Base-by-base conservation (phyloP, 345 rosid genomes). In the Carallia pectinifolia region DNA sequence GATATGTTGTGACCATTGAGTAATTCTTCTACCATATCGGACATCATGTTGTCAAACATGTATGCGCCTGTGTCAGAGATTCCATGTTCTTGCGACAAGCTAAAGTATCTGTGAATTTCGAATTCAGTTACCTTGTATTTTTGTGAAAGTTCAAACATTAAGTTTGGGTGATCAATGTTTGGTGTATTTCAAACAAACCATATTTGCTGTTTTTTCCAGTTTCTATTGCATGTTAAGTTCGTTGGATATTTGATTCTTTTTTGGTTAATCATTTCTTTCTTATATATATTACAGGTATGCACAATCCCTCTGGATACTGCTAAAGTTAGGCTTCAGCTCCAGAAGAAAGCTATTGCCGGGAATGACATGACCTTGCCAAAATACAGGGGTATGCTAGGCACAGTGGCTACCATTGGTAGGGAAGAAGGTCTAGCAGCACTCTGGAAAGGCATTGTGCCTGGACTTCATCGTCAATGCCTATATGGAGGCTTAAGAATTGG, bases 231-330 rank as follows among this genome's bases (percentile, higher is more conserved):
- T 30, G 44, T 59, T 15, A 55, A 54, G 38, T n/a, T 55, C 38
- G 36, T 40, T 66, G 53, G 50, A 44, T 58, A 39, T 65, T 44
- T 60, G 29, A 10, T 9, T 65, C 10, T 39, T 23, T 40, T 60
- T 75, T 71, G 53, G 36, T 53, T 71, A 36, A n/a, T 70, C 33
- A 31, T 10, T 13, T 16, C 62, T 18, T 61, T 54, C 40, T 68
- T 18, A 34, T 64, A 64, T 64, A 38, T 61, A 74, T 61, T 81
- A 71, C 81, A 96, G 99, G 79, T 90, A 47, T 92, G 96, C 67
- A 96, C 99, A 7, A 92, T 96, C 82, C 99, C 99, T 15, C 74
- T 96, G 84, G 99, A 96, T 80, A 90, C 96, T 78, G 99, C 99
- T 38, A 96, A 96, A 81, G 99, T 96, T 53, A 89, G 99, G 85